Percentiles rank a stretch among this genome's conserved stretches.
Evolutionary conservation across 345 rosid species (phyloP).

Genomic region (Combretum micranthum): DNA sequence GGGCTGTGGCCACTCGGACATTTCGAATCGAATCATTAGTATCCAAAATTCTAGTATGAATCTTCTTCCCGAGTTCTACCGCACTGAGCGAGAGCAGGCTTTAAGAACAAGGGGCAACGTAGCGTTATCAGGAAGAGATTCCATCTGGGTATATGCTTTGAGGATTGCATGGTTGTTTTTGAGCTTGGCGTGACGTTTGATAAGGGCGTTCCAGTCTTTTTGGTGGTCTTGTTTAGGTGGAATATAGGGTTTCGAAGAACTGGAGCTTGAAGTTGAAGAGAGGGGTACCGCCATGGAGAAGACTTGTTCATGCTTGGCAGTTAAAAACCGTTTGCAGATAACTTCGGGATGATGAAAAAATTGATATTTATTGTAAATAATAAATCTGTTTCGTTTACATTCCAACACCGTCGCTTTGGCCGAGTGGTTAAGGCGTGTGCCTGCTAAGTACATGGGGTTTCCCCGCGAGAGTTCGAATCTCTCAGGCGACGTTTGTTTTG

Average conservation of each 20-base stretch:
- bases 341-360: too few relatives aligned
- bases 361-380: too few relatives aligned
- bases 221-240: not conserved
- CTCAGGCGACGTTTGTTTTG: slow-evolving; percentile 42
- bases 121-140: slow-evolving; percentile 15
- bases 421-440: slow-evolving; percentile 93
- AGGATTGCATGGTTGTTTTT: too few relatives aligned
- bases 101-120: slow-evolving; percentile 42
- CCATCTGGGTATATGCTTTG: too few relatives aligned
- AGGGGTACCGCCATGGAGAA: not conserved
- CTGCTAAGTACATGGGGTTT: slow-evolving; percentile 82
- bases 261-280: slow-evolving; percentile 1
- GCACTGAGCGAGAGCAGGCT: slow-evolving; percentile 31
- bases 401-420: slow-evolving; percentile 61
- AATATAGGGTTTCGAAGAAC: slow-evolving; percentile 2
- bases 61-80: slow-evolving; percentile 27
- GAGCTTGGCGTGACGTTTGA: slow-evolving; percentile 9
- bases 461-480: slow-evolving; percentile 81
- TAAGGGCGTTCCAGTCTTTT: slow-evolving; percentile 29
- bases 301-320: too few relatives aligned
- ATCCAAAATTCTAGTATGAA: slow-evolving; percentile 19
- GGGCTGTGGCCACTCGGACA: slow-evolving; percentile 38
- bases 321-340: too few relatives aligned
- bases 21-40: slow-evolving; percentile 20
- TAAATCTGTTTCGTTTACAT: too few relatives aligned